phyloP scores from a whole-genome alignment of 441 rosid species.

The Kokia cookei region DNA sequence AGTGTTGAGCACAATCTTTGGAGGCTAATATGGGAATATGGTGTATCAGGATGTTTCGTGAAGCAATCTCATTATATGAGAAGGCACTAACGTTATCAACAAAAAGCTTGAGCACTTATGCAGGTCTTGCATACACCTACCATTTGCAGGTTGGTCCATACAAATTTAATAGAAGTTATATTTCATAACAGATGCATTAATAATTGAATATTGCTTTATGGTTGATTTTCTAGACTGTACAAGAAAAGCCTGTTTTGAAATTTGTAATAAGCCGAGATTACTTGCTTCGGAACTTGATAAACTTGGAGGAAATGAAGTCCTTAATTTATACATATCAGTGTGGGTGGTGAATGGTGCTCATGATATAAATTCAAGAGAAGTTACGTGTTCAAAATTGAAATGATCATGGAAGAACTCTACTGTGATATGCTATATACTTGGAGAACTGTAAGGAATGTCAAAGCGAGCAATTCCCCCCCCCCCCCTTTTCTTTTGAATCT shows the following conservation, averaged over 20 bases:
- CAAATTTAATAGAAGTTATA: not conserved
- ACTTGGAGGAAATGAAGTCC: not conserved
- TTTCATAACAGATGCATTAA: not conserved
- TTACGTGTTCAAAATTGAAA: not conserved
- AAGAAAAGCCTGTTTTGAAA: not conserved
- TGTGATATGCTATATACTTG: not conserved
- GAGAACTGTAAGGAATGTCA: not conserved
- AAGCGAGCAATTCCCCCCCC: not conserved
- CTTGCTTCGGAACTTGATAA: not conserved
- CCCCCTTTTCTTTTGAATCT: no score
- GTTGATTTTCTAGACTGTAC: not conserved
- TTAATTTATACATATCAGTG: not conserved
- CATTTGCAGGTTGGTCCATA: constrained; percentile 62
- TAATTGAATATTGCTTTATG: not conserved
- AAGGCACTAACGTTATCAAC: constrained; percentile 81
- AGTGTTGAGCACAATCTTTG: not conserved
- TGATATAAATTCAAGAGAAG: not conserved
- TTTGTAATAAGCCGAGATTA: not conserved
- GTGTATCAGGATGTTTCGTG: constrained; percentile 53
- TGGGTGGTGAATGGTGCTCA: not conserved
- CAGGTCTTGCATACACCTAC: constrained; percentile 89
- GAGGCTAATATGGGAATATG: constrained; percentile 7
- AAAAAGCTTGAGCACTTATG: constrained; percentile 80
- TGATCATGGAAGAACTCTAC: not conserved
- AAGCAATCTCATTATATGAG: constrained; percentile 76